These are phyloP conservation scores for Schizosaccharomyces japonicus DNA, from an alignment of 805 yeast genomes.

Conservation along the genomic window DNA sequence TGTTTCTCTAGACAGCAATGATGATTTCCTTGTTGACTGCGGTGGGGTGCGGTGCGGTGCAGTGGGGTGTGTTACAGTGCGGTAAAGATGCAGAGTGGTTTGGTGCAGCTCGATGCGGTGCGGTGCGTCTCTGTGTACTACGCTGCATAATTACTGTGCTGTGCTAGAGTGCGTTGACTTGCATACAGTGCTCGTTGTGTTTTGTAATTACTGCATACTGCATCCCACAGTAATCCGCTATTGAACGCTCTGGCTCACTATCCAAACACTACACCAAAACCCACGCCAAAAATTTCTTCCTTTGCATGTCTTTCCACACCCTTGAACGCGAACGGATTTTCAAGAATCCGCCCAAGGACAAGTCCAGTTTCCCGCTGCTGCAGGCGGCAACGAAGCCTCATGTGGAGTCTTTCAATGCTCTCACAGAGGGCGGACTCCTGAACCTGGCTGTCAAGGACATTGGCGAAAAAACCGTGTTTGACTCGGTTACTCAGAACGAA, in stretches of 20 bases:
- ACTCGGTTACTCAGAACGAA: slow-evolving; percentile 29
- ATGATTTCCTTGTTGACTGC: no score
- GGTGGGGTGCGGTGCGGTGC: no score
- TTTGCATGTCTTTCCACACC: slow-evolving; percentile 41
- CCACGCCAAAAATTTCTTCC: neutral
- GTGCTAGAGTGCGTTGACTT: no score
- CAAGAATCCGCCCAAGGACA: slow-evolving; percentile 70
- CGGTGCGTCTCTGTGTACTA: no score
- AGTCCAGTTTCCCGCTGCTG: slow-evolving; percentile 57
- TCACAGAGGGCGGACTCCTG: slow-evolving; percentile 74
- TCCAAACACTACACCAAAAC: neutral
- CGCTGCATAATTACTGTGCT: neutral
- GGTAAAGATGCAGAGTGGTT: no score
- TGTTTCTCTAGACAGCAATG: no score
- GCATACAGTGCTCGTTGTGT: no score
- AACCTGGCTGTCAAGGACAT: slow-evolving; percentile 73
- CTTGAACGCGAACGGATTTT: slow-evolving; percentile 71
- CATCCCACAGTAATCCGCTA: neutral
- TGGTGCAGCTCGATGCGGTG: no score
- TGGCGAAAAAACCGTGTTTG: slow-evolving; percentile 67
- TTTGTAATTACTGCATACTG: neutral
- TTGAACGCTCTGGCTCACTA: neutral
- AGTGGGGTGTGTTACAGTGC: no score
- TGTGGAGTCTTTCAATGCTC: slow-evolving; percentile 84
- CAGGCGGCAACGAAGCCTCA: slow-evolving; percentile 86